These are phyloP conservation scores for Paxillus involutus DNA, from an alignment of 768 basidiomycete species.

Conservation along the genomic window DNA sequence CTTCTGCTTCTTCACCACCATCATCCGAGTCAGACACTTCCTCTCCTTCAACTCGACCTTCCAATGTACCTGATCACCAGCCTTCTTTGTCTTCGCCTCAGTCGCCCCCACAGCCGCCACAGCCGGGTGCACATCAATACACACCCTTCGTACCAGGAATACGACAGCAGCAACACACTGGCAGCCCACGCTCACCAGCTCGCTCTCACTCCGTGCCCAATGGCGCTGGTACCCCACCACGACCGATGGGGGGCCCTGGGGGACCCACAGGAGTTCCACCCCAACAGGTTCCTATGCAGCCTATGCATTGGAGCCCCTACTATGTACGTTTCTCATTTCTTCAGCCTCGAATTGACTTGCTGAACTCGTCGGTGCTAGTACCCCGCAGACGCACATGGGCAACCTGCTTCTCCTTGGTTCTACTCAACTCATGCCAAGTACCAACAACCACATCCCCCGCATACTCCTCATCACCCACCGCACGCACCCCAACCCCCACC, in stretches of 20 bases:
- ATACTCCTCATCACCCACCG: conserved; percentile 45
- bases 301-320: no score
- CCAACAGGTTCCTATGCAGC: conserved; percentile 39
- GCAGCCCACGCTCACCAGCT: conserved; percentile 65
- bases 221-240: conserved; percentile 46
- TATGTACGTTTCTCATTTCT: no score
- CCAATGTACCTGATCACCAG: conserved; percentile 49
- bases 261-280: conserved; percentile 56
- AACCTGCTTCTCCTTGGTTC: no score
- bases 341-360: no score
- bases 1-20: conserved; percentile 43
- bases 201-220: conserved; percentile 64
- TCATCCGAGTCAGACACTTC: conserved; percentile 54
- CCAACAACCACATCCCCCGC: conserved; percentile 44
- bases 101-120: conserved; percentile 38
- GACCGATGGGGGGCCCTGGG: conserved; percentile 48
- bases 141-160: conserved; percentile 50
- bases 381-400: no score
- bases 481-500: no score
- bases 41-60: conserved; percentile 56
- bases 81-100: conserved; percentile 39
- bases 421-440: conserved; percentile 34
- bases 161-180: conserved; percentile 46
- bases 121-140: conserved; percentile 46
- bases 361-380: no score